Evolutionary conservation across 805 yeast species (phyloP).

Genomic region (Ogataea zsoltii): DNA sequence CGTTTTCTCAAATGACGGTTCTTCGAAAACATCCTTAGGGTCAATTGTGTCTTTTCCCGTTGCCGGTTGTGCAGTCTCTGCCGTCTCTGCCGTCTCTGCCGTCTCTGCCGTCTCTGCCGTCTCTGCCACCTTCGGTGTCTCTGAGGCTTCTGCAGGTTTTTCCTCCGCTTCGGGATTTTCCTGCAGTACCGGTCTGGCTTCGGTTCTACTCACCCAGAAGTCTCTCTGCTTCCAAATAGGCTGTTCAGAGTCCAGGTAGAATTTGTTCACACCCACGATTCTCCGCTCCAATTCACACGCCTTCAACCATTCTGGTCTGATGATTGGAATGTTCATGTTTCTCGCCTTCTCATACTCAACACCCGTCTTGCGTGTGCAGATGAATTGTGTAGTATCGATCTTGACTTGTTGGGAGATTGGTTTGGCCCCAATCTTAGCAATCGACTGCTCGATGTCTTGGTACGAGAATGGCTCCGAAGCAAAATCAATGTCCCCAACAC

Average conservation of each 20-base stretch:
- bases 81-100: slow-evolving; percentile 17
- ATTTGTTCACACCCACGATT: slow-evolving; percentile 90
- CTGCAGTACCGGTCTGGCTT: too few species aligned
- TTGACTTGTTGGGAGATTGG: slow-evolving; percentile 71
- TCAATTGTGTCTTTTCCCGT: slow-evolving; percentile 10
- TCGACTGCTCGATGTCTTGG: slow-evolving; percentile 62
- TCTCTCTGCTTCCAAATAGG: slow-evolving; percentile 45
- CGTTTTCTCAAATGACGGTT: slow-evolving; percentile 10
- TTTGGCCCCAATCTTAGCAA: slow-evolving; percentile 76
- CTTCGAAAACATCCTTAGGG: slow-evolving; percentile 20
- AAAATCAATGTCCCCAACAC: slow-evolving; percentile 77
- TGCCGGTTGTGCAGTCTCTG: slow-evolving; percentile 14
- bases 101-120: slow-evolving; percentile 17
- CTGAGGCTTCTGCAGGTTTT: slow-evolving; percentile 10
- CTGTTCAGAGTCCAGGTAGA: slow-evolving; percentile 60
- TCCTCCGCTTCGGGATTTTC: too few species aligned
- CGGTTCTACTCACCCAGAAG: slow-evolving; percentile 34
- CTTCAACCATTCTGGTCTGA: slow-evolving; percentile 94
- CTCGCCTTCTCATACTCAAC: slow-evolving; percentile 70
- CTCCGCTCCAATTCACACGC: slow-evolving; percentile 90
- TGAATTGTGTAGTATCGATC: slow-evolving; percentile 92
- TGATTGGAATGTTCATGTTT: slow-evolving; percentile 86
- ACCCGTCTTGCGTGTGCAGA: slow-evolving; percentile 72
- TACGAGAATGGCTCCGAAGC: slow-evolving; percentile 45
- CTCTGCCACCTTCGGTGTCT: slow-evolving; percentile 16